Base-by-base conservation (phyloP, 441 rosid genomes). In the Pelargonium exstipulatum region DNA sequence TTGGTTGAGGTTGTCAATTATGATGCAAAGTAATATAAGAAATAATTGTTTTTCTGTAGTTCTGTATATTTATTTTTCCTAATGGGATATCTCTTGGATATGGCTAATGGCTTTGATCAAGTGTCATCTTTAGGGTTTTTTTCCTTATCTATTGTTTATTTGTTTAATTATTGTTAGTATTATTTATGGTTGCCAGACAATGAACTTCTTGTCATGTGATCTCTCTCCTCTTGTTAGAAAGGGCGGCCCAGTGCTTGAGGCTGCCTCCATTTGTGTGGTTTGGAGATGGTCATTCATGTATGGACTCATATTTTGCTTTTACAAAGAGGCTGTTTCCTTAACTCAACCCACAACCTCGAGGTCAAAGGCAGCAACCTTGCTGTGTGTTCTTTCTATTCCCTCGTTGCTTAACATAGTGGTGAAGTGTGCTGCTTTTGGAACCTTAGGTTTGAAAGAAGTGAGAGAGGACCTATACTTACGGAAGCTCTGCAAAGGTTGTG, bases 141-240 rank as follows among this genome's bases (percentile, higher is more conserved):
- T 14, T 51, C 45, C 45, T 40, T 2, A 40, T 5, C 9, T 9
- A 40, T 40, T 40, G 45, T 40, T 40, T 40, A 9, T 5, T 40
- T 26, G 3, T 26, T 26, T 26, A 26, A 2, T 26, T 26, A 26
- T 26, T 26, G 29, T 26, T 26, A 1, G 0, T 26, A 26, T 26
- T 26, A 26, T 0, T 2, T 40, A 40, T 5, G 45, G 0, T 53
- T 53, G 14, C 61, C 24, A 53, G 18, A 53, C 10, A 53, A 53
- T 53, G 18, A 53, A 53, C 61, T 53, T 53, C 61, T 53, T 6
- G 55, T 48, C n/a, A 10, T 53, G 22, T 53, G 61, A 16, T 53
- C 10, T 16, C 3, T 53, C 29, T 14, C 12, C 58, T 51, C 16
- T 51, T 5, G 58, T 51, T 51, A 13, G 13, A 48, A 51, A 51